These are phyloP conservation scores for Lipomyces sp. DNA, from an alignment of 805 yeast genomes.

Conservation along the genomic window DNA sequence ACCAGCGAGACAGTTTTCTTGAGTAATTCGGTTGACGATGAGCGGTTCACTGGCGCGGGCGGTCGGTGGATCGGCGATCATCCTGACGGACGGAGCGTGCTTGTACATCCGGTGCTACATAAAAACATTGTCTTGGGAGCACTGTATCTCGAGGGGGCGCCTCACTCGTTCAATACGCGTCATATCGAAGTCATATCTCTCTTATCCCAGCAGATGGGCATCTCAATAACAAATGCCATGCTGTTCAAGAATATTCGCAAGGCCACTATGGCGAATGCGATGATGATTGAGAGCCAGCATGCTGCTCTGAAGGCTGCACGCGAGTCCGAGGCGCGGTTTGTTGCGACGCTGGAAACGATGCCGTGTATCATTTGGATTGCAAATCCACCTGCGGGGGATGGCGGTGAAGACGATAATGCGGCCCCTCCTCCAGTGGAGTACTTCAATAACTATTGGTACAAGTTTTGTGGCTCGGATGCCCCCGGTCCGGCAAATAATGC, in stretches of 20 bases:
- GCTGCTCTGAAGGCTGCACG: slow-evolving; percentile 26
- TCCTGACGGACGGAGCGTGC: slow-evolving; percentile 25
- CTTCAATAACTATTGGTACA: slow-evolving; percentile 27
- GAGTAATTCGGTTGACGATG: slow-evolving; percentile 20
- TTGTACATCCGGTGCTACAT: slow-evolving; percentile 29
- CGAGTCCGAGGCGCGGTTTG: slow-evolving; percentile 29
- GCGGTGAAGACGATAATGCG: not conserved
- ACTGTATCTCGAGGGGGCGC: slow-evolving; percentile 30
- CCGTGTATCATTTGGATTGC: slow-evolving; percentile 31
- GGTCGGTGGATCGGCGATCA: slow-evolving; percentile 16
- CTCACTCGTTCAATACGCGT: slow-evolving; percentile 28
- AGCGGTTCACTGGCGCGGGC: slow-evolving; percentile 15
- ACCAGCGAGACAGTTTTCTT: slow-evolving; percentile 24
- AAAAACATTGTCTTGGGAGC: slow-evolving; percentile 23
- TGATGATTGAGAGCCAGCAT: slow-evolving; percentile 29
- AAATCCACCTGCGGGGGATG: slow-evolving; percentile 10
- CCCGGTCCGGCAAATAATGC: slow-evolving; percentile 22
- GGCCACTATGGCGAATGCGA: slow-evolving; percentile 30
- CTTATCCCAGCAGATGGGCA: slow-evolving; percentile 31
- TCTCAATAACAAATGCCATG: slow-evolving; percentile 30
- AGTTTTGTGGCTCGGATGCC: slow-evolving; percentile 25
- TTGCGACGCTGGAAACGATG: slow-evolving; percentile 29
- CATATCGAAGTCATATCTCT: slow-evolving; percentile 27
- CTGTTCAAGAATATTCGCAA: slow-evolving; percentile 27
- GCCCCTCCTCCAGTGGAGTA: slow-evolving; percentile 17